Base-by-base conservation (phyloP, 2,329 filamentous ascomycete species). In the Clarireedia homoeocarpa region DNA sequence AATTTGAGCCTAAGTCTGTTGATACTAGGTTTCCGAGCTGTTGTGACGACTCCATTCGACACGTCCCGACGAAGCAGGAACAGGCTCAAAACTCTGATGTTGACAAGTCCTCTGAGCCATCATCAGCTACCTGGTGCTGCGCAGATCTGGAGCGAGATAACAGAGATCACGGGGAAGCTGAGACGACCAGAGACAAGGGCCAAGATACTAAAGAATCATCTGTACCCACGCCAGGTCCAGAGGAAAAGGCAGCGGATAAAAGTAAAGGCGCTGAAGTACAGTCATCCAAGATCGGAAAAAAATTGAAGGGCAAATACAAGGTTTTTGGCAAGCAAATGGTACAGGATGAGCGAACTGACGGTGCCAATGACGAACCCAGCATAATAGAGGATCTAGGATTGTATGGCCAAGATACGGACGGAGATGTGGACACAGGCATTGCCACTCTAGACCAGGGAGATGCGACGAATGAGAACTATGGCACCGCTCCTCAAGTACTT, bases 381-480 rank as follows among this genome's bases (percentile, higher is more conserved):
- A 42, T 15, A 42, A n/a, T 7, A 20, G 44, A 48, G 6, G 52
- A 49, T 10, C 3, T 10, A 5, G 34, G 45, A 26, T 27, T 49
- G 30, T 54, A 39, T 26, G 34, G 27, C 5, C 44, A 42, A 20
- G 39, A 40, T 9, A 39, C 24, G 9, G 10, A 54, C 5, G 45
- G 27, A 34, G 52, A 34, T 15, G 5, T 27, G 2, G 17, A 34
- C 20, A 17, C 34, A 7, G 34, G 23, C 7, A 24, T 48, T 9
- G n/a, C 17, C n/a, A 14, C n/a, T 17, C 7, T 17, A 9, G 45
- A 34, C 17, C 57, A 59, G 48, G 55, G 55, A 39, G 57, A 57
- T 54, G 55, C 45, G 26, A 24, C 51, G n/a, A 34, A 58, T 30
- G 55, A 59, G n/a, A 44, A 46, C 10, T 50, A n/a, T 9, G 48